These are phyloP conservation scores for Hymenoscyphus infarciens DNA, from an alignment of 2,329 filamentous ascomycete genomes.

Conservation along the genomic window DNA sequence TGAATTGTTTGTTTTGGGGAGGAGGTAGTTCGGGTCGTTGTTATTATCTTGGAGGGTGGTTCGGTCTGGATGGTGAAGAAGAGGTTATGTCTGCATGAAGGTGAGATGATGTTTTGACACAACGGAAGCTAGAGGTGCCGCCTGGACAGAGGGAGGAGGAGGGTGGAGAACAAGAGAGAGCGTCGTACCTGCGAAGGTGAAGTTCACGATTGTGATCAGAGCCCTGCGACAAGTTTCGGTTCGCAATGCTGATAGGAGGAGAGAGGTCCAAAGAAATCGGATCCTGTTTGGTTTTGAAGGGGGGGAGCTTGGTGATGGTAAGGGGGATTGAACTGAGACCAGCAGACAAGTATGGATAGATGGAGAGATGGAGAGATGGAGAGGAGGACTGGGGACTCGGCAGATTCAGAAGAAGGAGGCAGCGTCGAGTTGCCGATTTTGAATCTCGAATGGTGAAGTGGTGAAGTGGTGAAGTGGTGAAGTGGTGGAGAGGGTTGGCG, in stretches of 20 bases:
- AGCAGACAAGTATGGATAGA: background rate
- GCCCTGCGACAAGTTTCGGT: background rate
- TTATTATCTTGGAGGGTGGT: constrained; percentile 22
- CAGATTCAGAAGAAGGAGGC: background rate
- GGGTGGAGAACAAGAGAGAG: constrained; percentile 11
- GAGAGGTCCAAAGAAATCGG: background rate
- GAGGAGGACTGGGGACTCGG: background rate
- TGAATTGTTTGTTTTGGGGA: constrained; percentile 14
- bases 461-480: background rate
- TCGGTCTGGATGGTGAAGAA: constrained; percentile 11
- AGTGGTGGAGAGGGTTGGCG: background rate
- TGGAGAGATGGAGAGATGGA: background rate
- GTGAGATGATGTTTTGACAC: constrained; percentile 29
- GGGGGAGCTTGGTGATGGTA: background rate
- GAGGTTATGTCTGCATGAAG: constrained; percentile 27
- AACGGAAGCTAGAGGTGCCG: constrained; percentile 29
- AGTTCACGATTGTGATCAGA: background rate
- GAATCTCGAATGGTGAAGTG: background rate
- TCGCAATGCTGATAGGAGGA: constrained; percentile 1
- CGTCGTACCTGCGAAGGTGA: background rate
- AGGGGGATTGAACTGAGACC: constrained; percentile 1
- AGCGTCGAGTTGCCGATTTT: background rate
- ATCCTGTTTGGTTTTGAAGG: background rate
- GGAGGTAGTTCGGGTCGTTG: constrained; percentile 8
- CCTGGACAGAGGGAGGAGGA: constrained; percentile 13